Evolutionary conservation across 768 basidiomycete genomes (phyloP).

Genomic region (Mycena belliarum): DNA sequence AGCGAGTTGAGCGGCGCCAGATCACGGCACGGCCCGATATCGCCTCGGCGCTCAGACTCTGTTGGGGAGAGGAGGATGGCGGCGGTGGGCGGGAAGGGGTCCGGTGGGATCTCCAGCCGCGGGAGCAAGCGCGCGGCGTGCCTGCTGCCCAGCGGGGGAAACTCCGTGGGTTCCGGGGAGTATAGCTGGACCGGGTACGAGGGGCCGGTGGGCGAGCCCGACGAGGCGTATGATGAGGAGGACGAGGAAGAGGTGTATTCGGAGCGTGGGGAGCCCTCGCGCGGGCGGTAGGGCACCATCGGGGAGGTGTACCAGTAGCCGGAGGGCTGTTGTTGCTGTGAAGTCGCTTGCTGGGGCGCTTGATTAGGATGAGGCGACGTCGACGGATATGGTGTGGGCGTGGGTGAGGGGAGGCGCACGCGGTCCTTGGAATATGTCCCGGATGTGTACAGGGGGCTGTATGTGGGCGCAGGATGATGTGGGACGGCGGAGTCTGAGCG

Average conservation of each 20-base stretch:
- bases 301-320: conserved; percentile 16
- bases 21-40: conserved; percentile 33
- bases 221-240: conserved; percentile 1
- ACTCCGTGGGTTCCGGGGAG: background rate
- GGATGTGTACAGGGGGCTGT: background rate
- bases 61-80: conserved; percentile 3
- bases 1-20: conserved; percentile 62
- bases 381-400: background rate
- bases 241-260: conserved; percentile 12
- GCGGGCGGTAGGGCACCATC: conserved; percentile 9
- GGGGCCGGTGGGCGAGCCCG: background rate
- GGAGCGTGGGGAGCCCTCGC: conserved; percentile 14
- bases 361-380: background rate
- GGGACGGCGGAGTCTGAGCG: conserved; percentile 21
- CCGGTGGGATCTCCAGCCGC: conserved; percentile 14
- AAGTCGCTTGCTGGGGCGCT: background rate
- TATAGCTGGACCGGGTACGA: background rate
- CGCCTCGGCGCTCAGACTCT: conserved; percentile 24
- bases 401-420: background rate
- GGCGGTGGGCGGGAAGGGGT: conserved; percentile 20
- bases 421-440: background rate
- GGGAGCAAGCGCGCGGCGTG: conserved; percentile 2
- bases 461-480: conserved; percentile 23
- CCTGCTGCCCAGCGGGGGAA: background rate
- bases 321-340: background rate